Conservation (phyloP, 176 grass and related monocot species). For the Elymus sibiricus region DNA sequence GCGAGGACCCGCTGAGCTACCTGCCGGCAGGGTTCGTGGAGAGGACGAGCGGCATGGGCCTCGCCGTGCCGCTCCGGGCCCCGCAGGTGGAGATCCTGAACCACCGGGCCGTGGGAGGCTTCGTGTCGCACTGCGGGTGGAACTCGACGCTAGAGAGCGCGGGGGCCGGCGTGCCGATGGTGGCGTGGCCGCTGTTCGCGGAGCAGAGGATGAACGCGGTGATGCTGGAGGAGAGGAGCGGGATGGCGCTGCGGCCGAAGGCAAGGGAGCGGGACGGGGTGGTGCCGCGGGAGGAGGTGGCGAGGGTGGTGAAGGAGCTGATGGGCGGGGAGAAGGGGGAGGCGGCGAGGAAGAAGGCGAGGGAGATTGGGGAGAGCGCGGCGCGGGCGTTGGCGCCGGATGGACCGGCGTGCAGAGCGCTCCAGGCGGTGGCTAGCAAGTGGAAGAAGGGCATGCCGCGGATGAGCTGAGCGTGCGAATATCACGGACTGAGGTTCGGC, state of each 20-base stretch:
- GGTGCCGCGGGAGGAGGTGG: constrained; percentile 31
- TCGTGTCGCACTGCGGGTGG: constrained; percentile 53
- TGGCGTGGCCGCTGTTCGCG: constrained; percentile 50
- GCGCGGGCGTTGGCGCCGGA: background rate
- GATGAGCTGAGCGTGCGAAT: no score
- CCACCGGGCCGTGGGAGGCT: constrained; percentile 26
- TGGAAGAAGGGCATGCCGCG: background rate
- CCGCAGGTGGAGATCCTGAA: constrained; percentile 38
- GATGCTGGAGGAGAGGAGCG: constrained; percentile 28
- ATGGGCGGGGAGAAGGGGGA: constrained; percentile 36
- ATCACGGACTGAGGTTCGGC: no score
- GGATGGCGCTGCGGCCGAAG: constrained; percentile 9
- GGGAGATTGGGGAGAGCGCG: background rate
- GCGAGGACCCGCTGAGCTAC: constrained; percentile 15
- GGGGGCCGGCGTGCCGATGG: constrained; percentile 32
- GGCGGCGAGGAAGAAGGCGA: background rate
- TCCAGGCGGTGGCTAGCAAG: background rate
- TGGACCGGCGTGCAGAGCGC: background rate
- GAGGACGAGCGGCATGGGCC: background rate
- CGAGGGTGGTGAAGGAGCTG: constrained; percentile 30
- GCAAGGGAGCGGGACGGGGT: background rate
- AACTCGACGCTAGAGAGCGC: constrained; percentile 43
- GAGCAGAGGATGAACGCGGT: constrained; percentile 59
- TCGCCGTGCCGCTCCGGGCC: background rate
- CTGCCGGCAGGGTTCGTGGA: constrained; percentile 28